Percentiles rank a stretch among this genome's conserved stretches.
Evolutionary conservation across 2,329 filamentous ascomycete species (phyloP).

Genomic region (Trichoderma sp.): DNA sequence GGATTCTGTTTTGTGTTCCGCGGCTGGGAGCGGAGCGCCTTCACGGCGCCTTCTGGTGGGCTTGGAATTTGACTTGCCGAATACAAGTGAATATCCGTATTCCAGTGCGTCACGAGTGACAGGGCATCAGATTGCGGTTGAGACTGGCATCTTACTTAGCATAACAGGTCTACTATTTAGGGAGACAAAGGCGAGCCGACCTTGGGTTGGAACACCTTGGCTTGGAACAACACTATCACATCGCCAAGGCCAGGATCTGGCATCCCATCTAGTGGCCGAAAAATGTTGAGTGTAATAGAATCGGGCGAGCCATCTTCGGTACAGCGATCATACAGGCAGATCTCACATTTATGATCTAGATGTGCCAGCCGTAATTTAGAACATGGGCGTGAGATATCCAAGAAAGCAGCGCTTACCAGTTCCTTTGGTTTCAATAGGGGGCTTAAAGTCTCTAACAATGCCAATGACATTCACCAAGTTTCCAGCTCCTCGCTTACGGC

Average conservation of each 20-base stretch:
- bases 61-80: conserved; percentile 38
- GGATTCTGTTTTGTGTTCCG: conserved; percentile 33
- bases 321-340: conserved; percentile 65
- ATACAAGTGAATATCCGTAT: conserved; percentile 53
- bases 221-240: conserved; percentile 52
- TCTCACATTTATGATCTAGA: conserved; percentile 62
- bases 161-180: not conserved
- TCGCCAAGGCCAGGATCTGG: conserved; percentile 50
- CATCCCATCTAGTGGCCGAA: conserved; percentile 56
- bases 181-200: conserved; percentile 42
- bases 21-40: conserved; percentile 35
- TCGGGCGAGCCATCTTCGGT: conserved; percentile 48
- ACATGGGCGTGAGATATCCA: not conserved
- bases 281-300: conserved; percentile 60
- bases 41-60: conserved; percentile 44
- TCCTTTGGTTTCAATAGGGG: conserved; percentile 55
- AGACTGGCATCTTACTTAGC: conserved; percentile 19
- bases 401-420: conserved; percentile 47
- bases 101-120: conserved; percentile 51
- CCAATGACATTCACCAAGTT: conserved; percentile 66
- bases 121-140: conserved; percentile 27
- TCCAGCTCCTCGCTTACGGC: conserved; percentile 41
- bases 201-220: conserved; percentile 61
- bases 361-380: conserved; percentile 2
- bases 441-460: conserved; percentile 67